Evolutionary conservation across 1,284 basidiomycete genomes (phyloP), one percentile per base, ranked within the genome.

Genomic region (Inonotus hispidus): DNA sequence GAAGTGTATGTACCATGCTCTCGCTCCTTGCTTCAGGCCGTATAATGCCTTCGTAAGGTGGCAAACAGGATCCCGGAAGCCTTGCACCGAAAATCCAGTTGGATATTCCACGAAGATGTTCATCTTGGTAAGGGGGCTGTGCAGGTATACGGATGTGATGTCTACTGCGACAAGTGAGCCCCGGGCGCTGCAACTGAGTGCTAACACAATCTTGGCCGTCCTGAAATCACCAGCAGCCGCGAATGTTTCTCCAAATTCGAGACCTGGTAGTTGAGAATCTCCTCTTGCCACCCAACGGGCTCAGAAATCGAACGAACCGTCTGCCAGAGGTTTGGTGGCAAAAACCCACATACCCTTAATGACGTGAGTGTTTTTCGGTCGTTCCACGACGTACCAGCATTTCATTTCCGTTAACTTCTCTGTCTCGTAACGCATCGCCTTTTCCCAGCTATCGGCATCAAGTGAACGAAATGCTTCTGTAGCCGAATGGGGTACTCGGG

Each of bases 211-310:
- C n/a, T 39, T 49, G 0, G 29, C 45, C 6, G 47, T 25, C 2
- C 23, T 23, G 21, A 25, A 58, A 32, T 58, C 56, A 0, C 56
- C 56, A 1, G 39, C 25, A 4, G 45, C 41, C 1, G 56, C 56
- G n/a, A 57, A 57, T 3, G 56, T 57, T 4, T 58, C 46, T 10
- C 41, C 47, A 23, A 50, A 55, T 41, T 55, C 53, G 3, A 52
- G 49, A 7, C 38, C 38, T 6, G 32, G 35, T 2, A 46, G 11
- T 62, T 6, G n/a, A n/a, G n/a, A n/a, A n/a, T n/a, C n/a, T n/a
- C n/a, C n/a, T n/a, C n/a, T n/a, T n/a, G n/a, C n/a, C n/a, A n/a
- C n/a, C n/a, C n/a, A n/a, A n/a, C n/a, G n/a, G n/a, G n/a, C n/a
- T n/a, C n/a, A n/a, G n/a, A n/a, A n/a, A n/a, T n/a, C n/a, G n/a